Base-by-base conservation (phyloP, 148 eudicot species). In the Selenicereus undatus region DNA sequence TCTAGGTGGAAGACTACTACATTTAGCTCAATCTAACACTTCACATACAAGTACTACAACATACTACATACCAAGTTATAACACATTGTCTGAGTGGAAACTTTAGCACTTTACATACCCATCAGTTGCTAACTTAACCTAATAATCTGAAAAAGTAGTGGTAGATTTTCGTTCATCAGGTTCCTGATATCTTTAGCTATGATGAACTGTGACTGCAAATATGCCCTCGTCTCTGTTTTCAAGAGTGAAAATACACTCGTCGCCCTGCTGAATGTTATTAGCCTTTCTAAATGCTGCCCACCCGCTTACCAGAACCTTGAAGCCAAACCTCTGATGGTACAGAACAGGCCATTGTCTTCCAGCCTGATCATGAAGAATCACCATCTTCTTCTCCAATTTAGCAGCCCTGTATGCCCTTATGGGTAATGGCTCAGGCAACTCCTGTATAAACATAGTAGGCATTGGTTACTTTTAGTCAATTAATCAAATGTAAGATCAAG, bases 301-400 rank as follows among this genome's bases (percentile, higher is more conserved):
- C 35, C 71, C 71, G 10, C 17, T 66, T 11, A 36, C 35, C 16
- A 66, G 71, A 66, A 66, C 71, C 32, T 66, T 66, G 35, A 27
- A 66, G 71, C 35, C 71, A 14, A 5, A 27, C 32, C 18, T 66
- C 71, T 13, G 71, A 66, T 26, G 71, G 71, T 66, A 66, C 27
- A 66, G 35, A 24, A 66, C 71, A 26, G 71, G 71, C 71, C 71
- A 66, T 26, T 10, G 17, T 66, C 71, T 66, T 66, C 71, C 71
- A 66, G 5, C 35, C 17, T 32, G 71, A 27, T 66, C 71, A 66
- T 3, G 35, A 66, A 66, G 71, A 66, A 27, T 11, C 35, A 66
- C 71, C 32, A 66, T 11, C 71, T 66, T 66, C 71, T 66, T 66
- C 27, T 26, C 71, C 36, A 11, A 20, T 66, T 10, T 66, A 4